Conservation (phyloP, 2,329 filamentous ascomycete species). For the Penicillium sp. region DNA sequence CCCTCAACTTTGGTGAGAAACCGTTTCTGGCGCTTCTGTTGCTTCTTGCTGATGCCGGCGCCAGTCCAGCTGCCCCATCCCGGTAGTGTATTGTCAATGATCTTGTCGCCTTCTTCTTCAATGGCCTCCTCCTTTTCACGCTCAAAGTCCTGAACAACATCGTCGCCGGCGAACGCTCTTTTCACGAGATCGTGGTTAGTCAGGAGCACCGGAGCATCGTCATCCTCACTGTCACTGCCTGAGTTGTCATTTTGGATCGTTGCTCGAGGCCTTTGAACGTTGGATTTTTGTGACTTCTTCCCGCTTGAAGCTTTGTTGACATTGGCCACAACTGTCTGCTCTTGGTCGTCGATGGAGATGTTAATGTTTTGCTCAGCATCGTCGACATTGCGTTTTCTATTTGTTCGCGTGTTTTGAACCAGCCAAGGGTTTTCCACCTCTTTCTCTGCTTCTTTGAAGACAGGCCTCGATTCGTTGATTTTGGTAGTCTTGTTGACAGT, state of each 20-base stretch:
- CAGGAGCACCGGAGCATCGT: conserved; percentile 38
- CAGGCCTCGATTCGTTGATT: not conserved
- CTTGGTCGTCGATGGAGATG: conserved; percentile 11
- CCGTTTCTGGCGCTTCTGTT: conserved; percentile 57
- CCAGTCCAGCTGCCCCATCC: conserved; percentile 95
- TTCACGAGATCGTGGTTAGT: conserved; percentile 66
- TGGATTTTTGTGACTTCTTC: conserved; percentile 12
- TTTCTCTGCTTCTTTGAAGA: conserved; percentile 15
- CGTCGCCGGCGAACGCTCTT: conserved; percentile 80
- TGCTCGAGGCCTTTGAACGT: not conserved
- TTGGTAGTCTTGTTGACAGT: not conserved
- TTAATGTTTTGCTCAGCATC: conserved; percentile 21
- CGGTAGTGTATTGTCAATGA: conserved; percentile 78
- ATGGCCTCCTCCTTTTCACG: conserved; percentile 70
- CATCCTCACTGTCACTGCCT: conserved; percentile 39
- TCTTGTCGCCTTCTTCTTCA: conserved; percentile 75
- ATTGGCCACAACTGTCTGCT: conserved; percentile 19
- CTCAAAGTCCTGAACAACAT: conserved; percentile 76
- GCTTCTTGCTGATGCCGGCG: conserved; percentile 69
- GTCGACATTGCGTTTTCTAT: conserved; percentile 31
- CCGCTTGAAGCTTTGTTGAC: conserved; percentile 17
- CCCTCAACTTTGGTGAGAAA: conserved; percentile 55
- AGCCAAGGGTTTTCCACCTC: conserved; percentile 38
- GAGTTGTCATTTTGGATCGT: conserved; percentile 36
- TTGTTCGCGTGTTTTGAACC: conserved; percentile 31